Percentiles rank a stretch among this genome's conserved stretches.
Conservation (phyloP, 2,329 filamentous ascomycete species). For the Trichoderma semiorbis region DNA sequence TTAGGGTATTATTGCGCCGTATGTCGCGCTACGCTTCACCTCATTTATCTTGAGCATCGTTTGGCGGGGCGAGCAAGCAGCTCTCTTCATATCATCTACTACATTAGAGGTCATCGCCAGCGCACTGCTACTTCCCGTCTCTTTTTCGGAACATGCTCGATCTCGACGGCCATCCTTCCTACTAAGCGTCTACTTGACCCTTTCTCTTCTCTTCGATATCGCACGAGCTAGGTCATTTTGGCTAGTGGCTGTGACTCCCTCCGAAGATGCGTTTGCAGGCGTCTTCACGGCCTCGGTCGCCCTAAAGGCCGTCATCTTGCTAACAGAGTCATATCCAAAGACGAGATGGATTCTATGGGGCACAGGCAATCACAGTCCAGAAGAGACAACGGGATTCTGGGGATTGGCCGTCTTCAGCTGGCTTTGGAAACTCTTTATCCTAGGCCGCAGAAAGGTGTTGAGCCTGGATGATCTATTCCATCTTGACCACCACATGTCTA, state of each 20-base stretch:
- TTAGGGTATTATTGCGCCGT: not conserved
- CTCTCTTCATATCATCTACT: slow-evolving; percentile 7
- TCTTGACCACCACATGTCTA: slow-evolving; percentile 30
- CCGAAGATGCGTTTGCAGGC: slow-evolving; percentile 24
- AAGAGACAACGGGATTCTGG: slow-evolving; percentile 34
- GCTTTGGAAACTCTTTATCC: slow-evolving; percentile 33
- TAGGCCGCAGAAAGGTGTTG: slow-evolving; percentile 36
- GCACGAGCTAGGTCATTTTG: slow-evolving; percentile 34
- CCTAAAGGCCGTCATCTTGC: slow-evolving; percentile 34
- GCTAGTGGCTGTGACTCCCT: slow-evolving; percentile 22
- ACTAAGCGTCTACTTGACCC: slow-evolving; percentile 39
- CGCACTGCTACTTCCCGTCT: not conserved
- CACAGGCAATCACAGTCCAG: slow-evolving; percentile 37
- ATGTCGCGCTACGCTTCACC: slow-evolving; percentile 31
- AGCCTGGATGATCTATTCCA: slow-evolving; percentile 34
- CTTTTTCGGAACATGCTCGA: slow-evolving; percentile 33
- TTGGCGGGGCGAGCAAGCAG: slow-evolving; percentile 21
- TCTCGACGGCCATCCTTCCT: slow-evolving; percentile 41
- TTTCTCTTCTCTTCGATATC: slow-evolving; percentile 44
- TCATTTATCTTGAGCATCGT: slow-evolving; percentile 31
- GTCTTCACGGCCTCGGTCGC: slow-evolving; percentile 36
- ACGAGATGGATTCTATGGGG: slow-evolving; percentile 38
- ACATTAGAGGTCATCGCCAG: slow-evolving; percentile 28
- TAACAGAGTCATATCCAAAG: slow-evolving; percentile 40
- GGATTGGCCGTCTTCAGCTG: slow-evolving; percentile 35